phyloP scores from a whole-genome alignment of 352 stramenopile genomes.

The Paralagenidium karlingii region DNA sequence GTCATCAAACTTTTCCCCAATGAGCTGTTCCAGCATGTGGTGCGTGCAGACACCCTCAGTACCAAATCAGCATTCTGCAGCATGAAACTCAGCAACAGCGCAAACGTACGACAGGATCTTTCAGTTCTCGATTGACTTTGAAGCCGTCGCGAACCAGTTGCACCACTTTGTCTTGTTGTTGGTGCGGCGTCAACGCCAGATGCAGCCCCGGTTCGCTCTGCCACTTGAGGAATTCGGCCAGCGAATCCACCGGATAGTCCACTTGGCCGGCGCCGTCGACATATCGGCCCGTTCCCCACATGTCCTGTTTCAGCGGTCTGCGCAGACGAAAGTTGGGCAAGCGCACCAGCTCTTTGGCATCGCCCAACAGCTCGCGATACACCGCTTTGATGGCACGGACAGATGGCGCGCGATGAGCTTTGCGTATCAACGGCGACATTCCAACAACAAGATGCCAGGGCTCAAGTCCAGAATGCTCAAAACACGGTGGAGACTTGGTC shows the following conservation, averaged over 20 bases:
- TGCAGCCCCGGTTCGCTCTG: constrained; percentile 2
- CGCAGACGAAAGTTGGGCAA: constrained; percentile 52
- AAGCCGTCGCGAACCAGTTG: constrained; percentile 31
- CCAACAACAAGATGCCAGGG: too few species aligned
- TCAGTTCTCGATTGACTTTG: constrained; percentile 19
- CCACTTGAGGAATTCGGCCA: neutral
- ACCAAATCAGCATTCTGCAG: neutral
- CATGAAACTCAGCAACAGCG: neutral
- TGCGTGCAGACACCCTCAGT: neutral
- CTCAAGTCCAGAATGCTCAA: too few species aligned
- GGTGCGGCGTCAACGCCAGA: constrained; percentile 1
- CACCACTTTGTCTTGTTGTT: neutral
- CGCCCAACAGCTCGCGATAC: constrained; percentile 56
- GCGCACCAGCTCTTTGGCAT: constrained; percentile 33
- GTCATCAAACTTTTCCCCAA: constrained; percentile 43
- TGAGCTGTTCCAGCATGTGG: constrained; percentile 9
- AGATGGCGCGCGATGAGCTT: too few species aligned
- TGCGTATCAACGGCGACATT: too few species aligned
- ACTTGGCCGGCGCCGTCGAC: constrained; percentile 11
- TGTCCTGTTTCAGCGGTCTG: constrained; percentile 29
- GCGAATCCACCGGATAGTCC: neutral
- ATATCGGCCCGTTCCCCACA: constrained; percentile 49
- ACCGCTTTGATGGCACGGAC: too few species aligned
- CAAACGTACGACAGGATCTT: constrained; percentile 18
- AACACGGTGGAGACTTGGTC: too few species aligned